Percentiles rank a stretch among this genome's conserved stretches.
phyloP scores from a whole-genome alignment of 2,329 filamentous ascomycete genomes.

The Lojkania enalia region DNA sequence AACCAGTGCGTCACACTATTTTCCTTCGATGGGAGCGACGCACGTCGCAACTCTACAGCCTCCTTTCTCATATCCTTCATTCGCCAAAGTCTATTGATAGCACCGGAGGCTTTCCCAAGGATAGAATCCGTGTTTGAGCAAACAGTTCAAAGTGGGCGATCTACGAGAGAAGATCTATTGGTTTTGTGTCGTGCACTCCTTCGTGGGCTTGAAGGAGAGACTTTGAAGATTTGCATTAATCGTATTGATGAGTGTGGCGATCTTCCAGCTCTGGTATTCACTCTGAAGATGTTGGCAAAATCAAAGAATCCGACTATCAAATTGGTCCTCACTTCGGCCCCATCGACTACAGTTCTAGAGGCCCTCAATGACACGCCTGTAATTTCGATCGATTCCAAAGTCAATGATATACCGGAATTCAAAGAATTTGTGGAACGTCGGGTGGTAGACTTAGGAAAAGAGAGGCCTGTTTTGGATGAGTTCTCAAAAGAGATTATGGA shows the following conservation, averaged over 20 bases:
- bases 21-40: not conserved
- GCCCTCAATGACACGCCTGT: not conserved
- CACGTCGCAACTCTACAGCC: conserved; percentile 1
- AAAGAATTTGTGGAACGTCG: not conserved
- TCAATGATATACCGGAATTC: not conserved
- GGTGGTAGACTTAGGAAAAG: not conserved
- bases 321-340: not conserved
- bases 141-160: conserved; percentile 1
- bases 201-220: not conserved
- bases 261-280: not conserved
- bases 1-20: not conserved
- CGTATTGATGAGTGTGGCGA: not conserved
- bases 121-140: not conserved
- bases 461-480: not conserved
- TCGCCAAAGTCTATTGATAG: not conserved
- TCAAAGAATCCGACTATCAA: not conserved
- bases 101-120: not conserved
- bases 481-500: not conserved
- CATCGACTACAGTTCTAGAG: not conserved
- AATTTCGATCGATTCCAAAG: not conserved
- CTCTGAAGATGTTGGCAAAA: not conserved
- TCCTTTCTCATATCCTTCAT: not conserved
- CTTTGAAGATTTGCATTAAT: not conserved
- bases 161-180: conserved; percentile 2
- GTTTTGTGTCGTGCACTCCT: conserved; percentile 1